Evolutionary conservation across 2,329 filamentous ascomycete genomes (phyloP).

Genomic region (Ascochyta lentis): DNA sequence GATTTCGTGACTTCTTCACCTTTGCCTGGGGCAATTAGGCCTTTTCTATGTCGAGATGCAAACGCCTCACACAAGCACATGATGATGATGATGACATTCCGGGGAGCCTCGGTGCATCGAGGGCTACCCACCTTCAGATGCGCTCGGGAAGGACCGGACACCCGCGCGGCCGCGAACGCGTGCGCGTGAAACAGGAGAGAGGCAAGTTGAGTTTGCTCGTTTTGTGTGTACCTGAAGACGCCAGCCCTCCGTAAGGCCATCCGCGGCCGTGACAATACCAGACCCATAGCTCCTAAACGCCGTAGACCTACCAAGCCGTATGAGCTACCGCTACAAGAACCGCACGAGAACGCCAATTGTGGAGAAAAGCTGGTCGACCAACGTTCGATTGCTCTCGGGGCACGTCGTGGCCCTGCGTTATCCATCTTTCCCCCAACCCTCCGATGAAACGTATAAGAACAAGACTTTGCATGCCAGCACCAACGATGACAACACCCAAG

Average conservation of each 20-base stretch:
- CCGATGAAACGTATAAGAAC: background rate
- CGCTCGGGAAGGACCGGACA: conserved; percentile 29
- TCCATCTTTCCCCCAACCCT: background rate
- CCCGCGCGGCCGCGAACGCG: conserved; percentile 13
- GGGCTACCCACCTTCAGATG: conserved; percentile 10
- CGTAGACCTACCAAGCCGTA: conserved; percentile 18
- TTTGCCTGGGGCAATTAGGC: background rate
- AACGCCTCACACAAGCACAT: conserved; percentile 15
- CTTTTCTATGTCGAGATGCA: conserved; percentile 4
- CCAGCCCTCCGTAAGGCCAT: conserved; percentile 32
- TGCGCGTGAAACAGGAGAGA: conserved; percentile 11
- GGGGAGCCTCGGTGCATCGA: conserved; percentile 29
- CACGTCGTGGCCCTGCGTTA: background rate
- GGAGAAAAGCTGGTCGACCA: conserved; percentile 10
- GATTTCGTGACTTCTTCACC: conserved; percentile 9
- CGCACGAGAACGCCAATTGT: conserved; percentile 17
- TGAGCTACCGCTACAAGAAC: conserved; percentile 18
- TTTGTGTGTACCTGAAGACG: conserved; percentile 39
- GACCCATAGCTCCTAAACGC: conserved; percentile 35
- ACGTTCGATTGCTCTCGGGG: background rate
- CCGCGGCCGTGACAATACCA: conserved; percentile 44
- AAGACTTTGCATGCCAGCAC: background rate
- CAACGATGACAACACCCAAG: background rate
- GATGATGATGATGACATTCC: conserved; percentile 27
- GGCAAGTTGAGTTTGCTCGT: conserved; percentile 7